Evolutionary conservation across 176 grass and related monocot species (phyloP).

Genomic region (Oryza glaberrima): DNA sequence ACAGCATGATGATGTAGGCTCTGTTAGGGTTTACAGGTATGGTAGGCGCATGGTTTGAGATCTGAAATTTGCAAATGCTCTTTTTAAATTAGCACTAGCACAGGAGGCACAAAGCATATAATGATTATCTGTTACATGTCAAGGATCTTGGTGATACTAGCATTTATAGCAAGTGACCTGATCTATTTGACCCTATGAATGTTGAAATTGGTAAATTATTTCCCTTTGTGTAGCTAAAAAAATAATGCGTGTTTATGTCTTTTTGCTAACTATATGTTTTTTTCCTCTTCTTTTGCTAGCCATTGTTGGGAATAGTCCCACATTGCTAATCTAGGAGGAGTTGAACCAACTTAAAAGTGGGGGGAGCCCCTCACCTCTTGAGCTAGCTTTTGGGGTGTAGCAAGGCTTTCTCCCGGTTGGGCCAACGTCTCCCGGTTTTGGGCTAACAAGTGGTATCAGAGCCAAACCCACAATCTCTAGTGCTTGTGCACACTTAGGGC

Average conservation of each 20-base stretch:
- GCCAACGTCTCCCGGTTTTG: no score
- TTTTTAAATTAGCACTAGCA: background rate
- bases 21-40: background rate
- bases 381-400: no score
- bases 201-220: background rate
- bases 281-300: no score
- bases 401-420: no score
- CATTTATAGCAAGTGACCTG: background rate
- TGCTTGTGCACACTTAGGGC: no score
- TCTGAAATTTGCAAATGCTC: background rate
- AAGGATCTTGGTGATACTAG: background rate
- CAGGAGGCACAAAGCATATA: background rate
- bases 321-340: no score
- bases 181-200: background rate
- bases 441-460: no score
- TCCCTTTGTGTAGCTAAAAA: background rate
- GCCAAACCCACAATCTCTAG: no score
- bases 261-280: background rate
- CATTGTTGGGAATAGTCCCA: no score
- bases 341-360: no score
- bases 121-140: background rate
- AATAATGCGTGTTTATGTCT: background rate
- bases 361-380: no score
- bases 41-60: background rate
- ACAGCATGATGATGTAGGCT: background rate